Percentiles rank a stretch among this genome's conserved stretches.
Evolutionary conservation across 2,329 filamentous ascomycete genomes (phyloP).

Genomic region (Hymenoscyphus fructigenus): DNA sequence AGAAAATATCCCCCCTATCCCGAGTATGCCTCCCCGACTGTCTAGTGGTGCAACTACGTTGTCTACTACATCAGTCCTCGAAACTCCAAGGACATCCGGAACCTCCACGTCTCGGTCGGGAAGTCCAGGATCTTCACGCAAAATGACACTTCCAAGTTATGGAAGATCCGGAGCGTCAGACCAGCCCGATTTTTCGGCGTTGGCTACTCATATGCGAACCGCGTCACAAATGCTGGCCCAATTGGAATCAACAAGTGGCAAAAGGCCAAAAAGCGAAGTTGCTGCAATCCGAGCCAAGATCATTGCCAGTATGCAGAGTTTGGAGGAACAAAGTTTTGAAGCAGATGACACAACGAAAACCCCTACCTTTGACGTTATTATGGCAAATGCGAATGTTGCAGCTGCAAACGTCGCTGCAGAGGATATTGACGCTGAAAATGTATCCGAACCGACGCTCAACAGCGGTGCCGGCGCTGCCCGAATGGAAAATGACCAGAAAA

Average conservation of each 20-base stretch:
- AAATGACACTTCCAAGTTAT: slow-evolving; percentile 58
- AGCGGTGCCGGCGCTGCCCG: slow-evolving; percentile 73
- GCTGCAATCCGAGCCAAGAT: slow-evolving; percentile 83
- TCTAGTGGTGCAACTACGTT: slow-evolving; percentile 62
- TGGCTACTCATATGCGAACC: slow-evolving; percentile 84
- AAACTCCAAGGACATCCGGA: slow-evolving; percentile 69
- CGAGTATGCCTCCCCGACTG: slow-evolving; percentile 43
- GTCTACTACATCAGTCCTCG: slow-evolving; percentile 58
- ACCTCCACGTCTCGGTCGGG: slow-evolving; percentile 65
- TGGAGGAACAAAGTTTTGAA: slow-evolving; percentile 84
- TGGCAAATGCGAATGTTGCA: slow-evolving; percentile 65
- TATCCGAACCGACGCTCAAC: slow-evolving; percentile 48
- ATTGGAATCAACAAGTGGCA: slow-evolving; percentile 75
- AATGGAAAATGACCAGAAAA: slow-evolving; percentile 90
- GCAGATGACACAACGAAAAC: slow-evolving; percentile 62
- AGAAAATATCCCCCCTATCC: slow-evolving; percentile 10
- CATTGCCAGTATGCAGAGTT: slow-evolving; percentile 84
- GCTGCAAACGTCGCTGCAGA: slow-evolving; percentile 48
- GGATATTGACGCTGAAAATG: slow-evolving; percentile 55
- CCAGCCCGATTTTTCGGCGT: slow-evolving; percentile 76
- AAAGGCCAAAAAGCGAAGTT: slow-evolving; percentile 76
- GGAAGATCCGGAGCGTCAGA: slow-evolving; percentile 56
- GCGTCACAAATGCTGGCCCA: slow-evolving; percentile 86
- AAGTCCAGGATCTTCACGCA: slow-evolving; percentile 60
- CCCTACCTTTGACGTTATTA: slow-evolving; percentile 79